Conservation (phyloP, 345 rosid species). For the Stellera chamaejasme region DNA sequence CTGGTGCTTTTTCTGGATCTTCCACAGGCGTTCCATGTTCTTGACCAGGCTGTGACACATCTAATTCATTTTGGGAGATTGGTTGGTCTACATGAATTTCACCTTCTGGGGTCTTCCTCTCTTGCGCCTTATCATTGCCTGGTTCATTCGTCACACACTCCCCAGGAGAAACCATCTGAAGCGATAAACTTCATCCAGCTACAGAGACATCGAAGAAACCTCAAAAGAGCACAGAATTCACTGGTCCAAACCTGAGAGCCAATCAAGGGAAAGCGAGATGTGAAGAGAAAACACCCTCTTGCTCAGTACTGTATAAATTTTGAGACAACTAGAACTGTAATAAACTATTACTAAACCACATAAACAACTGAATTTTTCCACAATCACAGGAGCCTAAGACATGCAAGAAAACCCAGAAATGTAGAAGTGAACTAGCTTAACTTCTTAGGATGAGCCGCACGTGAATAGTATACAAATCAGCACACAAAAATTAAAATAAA, state of each 20-base stretch:
- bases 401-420: no score
- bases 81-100: constrained; percentile 18
- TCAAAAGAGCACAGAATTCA: constrained; percentile 2
- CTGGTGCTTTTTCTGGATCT: constrained; percentile 19
- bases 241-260: constrained; percentile 9
- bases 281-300: neutral
- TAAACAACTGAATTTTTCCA: no score
- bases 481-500: no score
- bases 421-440: no score
- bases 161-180: constrained; percentile 29
- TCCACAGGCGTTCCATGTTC: constrained; percentile 17
- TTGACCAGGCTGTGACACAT: constrained; percentile 20
- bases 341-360: no score
- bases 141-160: constrained; percentile 28
- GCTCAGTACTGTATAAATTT: no score
- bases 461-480: no score
- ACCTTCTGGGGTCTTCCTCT: constrained; percentile 19
- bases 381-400: no score
- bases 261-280: neutral
- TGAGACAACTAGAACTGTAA: no score
- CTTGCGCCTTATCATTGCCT: constrained; percentile 26
- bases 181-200: constrained; percentile 19
- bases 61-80: constrained; percentile 18
- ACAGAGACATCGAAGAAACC: constrained; percentile 14
- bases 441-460: no score